phyloP scores from a whole-genome alignment of 768 basidiomycete genomes.

The Suillus lakei region DNA sequence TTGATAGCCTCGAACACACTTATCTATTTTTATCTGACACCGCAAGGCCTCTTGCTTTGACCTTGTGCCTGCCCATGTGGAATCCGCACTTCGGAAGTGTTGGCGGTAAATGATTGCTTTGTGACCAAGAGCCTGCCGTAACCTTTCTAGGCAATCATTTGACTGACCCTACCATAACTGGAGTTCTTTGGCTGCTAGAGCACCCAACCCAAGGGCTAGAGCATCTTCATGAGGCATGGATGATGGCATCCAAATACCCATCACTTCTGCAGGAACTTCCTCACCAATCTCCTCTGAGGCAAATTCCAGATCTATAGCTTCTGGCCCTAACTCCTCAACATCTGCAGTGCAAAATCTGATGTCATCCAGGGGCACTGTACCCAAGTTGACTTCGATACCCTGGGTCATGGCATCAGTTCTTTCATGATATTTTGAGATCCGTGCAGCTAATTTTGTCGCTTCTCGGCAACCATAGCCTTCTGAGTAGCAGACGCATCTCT shows the following conservation, averaged over 20 bases:
- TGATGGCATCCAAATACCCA: constrained; percentile 13
- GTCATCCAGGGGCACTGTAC: not conserved
- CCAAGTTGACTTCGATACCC: not conserved
- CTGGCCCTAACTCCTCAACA: not conserved
- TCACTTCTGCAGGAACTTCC: constrained; percentile 5
- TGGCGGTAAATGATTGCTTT: constrained; percentile 11
- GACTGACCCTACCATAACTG: constrained; percentile 10
- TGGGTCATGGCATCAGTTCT: not conserved
- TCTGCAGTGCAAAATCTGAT: not conserved
- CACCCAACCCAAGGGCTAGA: not conserved
- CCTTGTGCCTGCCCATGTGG: constrained; percentile 3
- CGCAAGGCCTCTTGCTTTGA: constrained; percentile 4
- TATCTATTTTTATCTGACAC: constrained; percentile 1
- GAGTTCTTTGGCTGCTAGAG: constrained; percentile 6
- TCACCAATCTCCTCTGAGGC: not conserved
- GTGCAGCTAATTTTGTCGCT: not conserved
- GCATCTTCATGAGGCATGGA: not conserved
- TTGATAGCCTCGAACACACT: constrained; percentile 4
- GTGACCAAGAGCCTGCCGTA: constrained; percentile 1
- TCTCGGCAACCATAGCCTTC: not conserved
- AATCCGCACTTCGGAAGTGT: constrained; percentile 8
- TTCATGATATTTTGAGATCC: constrained; percentile 1
- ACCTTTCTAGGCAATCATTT: constrained; percentile 10
- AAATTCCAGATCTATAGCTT: not conserved
- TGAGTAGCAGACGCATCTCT: constrained; percentile 4